Evolutionary conservation across 2,329 filamentous ascomycete genomes (phyloP).

Genomic region (Alternaria sp.): DNA sequence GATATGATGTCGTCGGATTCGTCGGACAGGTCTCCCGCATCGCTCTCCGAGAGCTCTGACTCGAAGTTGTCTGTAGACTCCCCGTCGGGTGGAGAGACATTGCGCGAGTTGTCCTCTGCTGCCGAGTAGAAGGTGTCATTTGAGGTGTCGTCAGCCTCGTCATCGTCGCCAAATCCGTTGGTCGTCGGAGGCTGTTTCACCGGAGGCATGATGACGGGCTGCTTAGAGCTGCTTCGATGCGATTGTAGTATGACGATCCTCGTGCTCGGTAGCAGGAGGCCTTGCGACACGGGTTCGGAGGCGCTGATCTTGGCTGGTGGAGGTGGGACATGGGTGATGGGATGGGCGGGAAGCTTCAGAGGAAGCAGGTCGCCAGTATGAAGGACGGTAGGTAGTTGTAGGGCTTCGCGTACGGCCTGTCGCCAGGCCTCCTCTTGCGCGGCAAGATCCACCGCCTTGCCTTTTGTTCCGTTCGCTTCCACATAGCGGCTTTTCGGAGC

Average conservation of each 20-base stretch:
- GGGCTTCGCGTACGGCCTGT: slow-evolving; percentile 69
- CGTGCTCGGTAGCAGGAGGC: slow-evolving; percentile 75
- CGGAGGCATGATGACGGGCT: slow-evolving; percentile 49
- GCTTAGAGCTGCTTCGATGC: slow-evolving; percentile 61
- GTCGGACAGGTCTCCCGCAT: slow-evolving; percentile 82
- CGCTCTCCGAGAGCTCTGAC: slow-evolving; percentile 66
- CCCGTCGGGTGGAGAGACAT: slow-evolving; percentile 47
- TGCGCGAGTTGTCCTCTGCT: slow-evolving; percentile 69
- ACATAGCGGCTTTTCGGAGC: slow-evolving; percentile 37
- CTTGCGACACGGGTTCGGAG: slow-evolving; percentile 95
- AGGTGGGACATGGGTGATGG: slow-evolving; percentile 82
- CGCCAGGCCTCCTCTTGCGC: slow-evolving; percentile 46
- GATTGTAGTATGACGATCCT: slow-evolving; percentile 80
- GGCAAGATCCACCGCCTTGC: slow-evolving; percentile 25
- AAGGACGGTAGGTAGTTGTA: slow-evolving; percentile 75
- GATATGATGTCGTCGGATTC: slow-evolving; percentile 96
- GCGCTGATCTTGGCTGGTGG: slow-evolving; percentile 86
- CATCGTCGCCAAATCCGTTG: slow-evolving; percentile 64
- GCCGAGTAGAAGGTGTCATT: slow-evolving; percentile 95
- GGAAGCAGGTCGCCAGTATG: slow-evolving; percentile 85
- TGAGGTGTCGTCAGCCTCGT: slow-evolving; percentile 85
- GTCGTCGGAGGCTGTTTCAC: slow-evolving; percentile 60
- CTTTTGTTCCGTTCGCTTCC: slow-evolving; percentile 48
- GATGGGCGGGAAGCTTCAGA: slow-evolving; percentile 76
- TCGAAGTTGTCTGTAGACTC: slow-evolving; percentile 55